A percentile compares a stretch with the other conserved stretches of the same genome.
These are phyloP conservation scores for Lagerstroemia fauriei DNA, from an alignment of 441 rosid species.

Conservation along the genomic window DNA sequence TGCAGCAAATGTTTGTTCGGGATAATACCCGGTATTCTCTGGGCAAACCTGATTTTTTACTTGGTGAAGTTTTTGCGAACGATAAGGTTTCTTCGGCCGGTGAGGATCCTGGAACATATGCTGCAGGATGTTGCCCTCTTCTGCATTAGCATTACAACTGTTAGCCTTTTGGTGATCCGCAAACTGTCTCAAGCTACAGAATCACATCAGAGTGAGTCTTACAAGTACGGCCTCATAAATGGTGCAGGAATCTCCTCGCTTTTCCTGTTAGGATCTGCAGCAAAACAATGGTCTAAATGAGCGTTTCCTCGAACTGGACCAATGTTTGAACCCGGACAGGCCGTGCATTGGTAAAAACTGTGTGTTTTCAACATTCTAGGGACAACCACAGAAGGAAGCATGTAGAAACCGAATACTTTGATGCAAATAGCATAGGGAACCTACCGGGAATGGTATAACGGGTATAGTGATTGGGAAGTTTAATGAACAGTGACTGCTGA, in stretches of 20 bases:
- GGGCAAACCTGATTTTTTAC: constrained; percentile 41
- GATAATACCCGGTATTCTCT: background rate
- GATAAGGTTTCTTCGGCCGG: constrained; percentile 40
- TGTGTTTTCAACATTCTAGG: background rate
- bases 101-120: constrained; percentile 39
- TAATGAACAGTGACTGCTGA: constrained; percentile 52
- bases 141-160: constrained; percentile 31
- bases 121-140: constrained; percentile 29
- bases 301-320: constrained; percentile 17
- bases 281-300: background rate
- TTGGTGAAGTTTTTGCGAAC: constrained; percentile 38
- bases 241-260: constrained; percentile 40
- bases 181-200: constrained; percentile 10
- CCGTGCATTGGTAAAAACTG: background rate
- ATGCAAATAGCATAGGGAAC: constrained; percentile 15
- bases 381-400: background rate
- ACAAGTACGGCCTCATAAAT: constrained; percentile 38
- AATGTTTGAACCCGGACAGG: constrained; percentile 3
- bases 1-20: background rate
- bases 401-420: background rate
- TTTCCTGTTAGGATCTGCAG: constrained; percentile 47
- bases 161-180: background rate
- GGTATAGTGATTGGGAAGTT: constrained; percentile 55
- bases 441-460: constrained; percentile 77
- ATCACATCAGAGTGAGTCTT: background rate